Evolutionary conservation across 441 rosid genomes (phyloP).

Genomic region (Melastoma candidum): DNA sequence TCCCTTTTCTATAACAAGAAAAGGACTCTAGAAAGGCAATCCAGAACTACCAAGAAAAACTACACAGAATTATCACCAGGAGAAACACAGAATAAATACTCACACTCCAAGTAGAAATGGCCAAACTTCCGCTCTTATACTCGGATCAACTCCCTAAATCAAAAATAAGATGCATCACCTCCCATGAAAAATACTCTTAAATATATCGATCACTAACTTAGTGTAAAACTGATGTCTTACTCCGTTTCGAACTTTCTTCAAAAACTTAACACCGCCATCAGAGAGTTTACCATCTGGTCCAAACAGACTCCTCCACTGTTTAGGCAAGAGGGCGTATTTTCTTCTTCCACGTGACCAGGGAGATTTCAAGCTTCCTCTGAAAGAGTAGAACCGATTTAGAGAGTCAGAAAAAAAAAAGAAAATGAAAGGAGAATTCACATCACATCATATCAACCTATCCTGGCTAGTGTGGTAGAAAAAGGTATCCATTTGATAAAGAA

Average conservation of each 20-base stretch:
- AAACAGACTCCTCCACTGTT: slow-evolving; percentile 67
- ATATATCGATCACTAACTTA: slow-evolving; percentile 5
- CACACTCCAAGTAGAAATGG: too few relatives aligned
- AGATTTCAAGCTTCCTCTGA: slow-evolving; percentile 71
- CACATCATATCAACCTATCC: too few relatives aligned
- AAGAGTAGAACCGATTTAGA: not conserved
- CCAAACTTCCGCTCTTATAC: too few relatives aligned
- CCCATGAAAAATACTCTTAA: not conserved
- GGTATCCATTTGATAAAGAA: not conserved
- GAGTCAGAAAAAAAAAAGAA: slow-evolving; percentile 8
- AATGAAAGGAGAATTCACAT: not conserved
- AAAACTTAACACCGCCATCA: slow-evolving; percentile 70
- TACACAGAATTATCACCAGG: too few relatives aligned
- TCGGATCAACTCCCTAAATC: too few relatives aligned
- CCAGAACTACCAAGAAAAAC: too few relatives aligned
- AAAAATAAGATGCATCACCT: too few relatives aligned
- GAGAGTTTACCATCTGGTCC: slow-evolving; percentile 55
- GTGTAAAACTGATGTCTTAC: slow-evolving; percentile 31
- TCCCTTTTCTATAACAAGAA: too few relatives aligned
- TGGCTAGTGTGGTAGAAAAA: too few relatives aligned
- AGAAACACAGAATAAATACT: too few relatives aligned
- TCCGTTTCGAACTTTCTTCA: slow-evolving; percentile 86
- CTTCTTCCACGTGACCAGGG: slow-evolving; percentile 88
- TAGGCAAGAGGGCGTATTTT: slow-evolving; percentile 63
- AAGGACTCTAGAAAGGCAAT: too few relatives aligned